Evolutionary conservation across 345 rosid genomes (phyloP).

Genomic region (Draba incana): DNA sequence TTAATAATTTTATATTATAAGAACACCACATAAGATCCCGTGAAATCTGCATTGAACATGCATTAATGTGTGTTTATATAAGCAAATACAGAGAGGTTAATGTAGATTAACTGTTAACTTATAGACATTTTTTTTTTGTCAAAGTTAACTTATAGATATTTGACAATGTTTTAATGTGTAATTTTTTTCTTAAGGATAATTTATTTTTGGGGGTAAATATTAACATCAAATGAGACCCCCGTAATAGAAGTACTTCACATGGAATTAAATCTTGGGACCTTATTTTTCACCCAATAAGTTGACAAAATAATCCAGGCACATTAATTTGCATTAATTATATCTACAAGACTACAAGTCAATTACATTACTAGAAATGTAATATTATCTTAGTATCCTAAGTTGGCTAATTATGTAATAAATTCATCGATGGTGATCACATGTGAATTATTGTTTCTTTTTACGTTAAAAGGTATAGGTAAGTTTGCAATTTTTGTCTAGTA

Average conservation of each 20-base stretch:
- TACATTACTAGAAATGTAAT: neutral
- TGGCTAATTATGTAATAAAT: conserved; percentile 10
- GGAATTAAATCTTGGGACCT: neutral
- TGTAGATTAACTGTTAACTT: neutral
- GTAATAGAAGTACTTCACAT: neutral
- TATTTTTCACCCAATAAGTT: neutral
- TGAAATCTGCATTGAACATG: no score
- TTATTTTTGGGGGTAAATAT: neutral
- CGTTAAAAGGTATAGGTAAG: neutral
- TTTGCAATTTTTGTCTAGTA: neutral
- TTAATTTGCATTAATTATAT: neutral
- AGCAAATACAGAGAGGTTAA: neutral
- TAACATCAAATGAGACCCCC: neutral
- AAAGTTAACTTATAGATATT: no score
- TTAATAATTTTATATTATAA: no score
- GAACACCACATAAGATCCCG: no score
- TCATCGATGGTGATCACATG: neutral
- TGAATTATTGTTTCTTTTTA: neutral
- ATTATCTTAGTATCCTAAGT: conserved; percentile 4
- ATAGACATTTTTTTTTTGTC: no score
- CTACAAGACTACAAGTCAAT: neutral
- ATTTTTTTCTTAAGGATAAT: neutral
- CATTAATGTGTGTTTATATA: neutral
- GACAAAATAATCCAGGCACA: neutral
- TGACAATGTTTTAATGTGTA: neutral